A percentile compares a stretch with the other conserved stretches of the same genome.
Conservation (phyloP, 441 rosid genomes). For the Adansonia grandidieri region DNA sequence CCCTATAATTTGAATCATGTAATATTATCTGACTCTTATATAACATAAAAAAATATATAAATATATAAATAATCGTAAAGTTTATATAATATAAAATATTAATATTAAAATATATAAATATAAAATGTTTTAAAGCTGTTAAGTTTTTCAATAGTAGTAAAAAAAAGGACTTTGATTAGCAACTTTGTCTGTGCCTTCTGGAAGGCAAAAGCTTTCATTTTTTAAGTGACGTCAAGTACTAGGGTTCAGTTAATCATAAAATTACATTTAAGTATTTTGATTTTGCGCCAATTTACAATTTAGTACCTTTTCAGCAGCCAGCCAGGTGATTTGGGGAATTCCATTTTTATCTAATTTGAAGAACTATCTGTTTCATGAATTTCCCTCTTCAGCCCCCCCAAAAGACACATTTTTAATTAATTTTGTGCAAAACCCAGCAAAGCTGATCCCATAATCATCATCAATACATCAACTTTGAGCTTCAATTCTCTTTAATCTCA, state of each 20-base stretch:
- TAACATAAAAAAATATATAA: no score
- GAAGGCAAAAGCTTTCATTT: neutral
- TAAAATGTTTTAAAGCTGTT: no score
- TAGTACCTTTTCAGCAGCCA: neutral
- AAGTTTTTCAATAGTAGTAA: no score
- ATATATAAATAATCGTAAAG: no score
- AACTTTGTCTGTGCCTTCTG: neutral
- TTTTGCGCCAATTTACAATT: constrained; percentile 3
- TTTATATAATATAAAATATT: no score
- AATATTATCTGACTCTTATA: no score
- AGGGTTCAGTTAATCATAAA: neutral
- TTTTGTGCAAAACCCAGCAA: neutral
- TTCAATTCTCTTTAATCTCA: constrained; percentile 14
- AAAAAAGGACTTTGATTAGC: neutral
- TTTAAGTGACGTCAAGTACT: neutral
- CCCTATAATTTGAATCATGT: no score
- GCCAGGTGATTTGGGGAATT: neutral
- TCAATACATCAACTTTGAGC: constrained; percentile 11
- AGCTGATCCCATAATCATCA: constrained; percentile 1
- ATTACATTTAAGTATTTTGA: neutral
- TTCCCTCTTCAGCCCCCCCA: neutral
- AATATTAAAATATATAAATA: no score
- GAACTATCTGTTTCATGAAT: neutral
- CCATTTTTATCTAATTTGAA: constrained; percentile 6
- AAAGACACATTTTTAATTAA: neutral